Evolutionary conservation across 345 rosid species (phyloP).

Genomic region (Acer campestre): DNA sequence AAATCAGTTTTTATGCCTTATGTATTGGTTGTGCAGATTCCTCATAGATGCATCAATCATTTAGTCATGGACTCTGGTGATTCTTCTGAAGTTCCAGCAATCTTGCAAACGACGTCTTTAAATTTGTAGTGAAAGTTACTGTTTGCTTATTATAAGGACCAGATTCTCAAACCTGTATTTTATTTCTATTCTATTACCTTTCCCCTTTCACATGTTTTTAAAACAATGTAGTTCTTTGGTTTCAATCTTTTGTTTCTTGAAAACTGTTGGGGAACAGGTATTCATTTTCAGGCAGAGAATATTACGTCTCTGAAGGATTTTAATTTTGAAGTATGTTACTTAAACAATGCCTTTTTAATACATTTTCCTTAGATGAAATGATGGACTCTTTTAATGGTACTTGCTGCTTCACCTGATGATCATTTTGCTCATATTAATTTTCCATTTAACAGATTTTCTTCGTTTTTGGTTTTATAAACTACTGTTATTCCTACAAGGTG

Average conservation of each 20-base stretch:
- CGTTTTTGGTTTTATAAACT: slow-evolving; percentile 4
- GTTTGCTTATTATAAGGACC: slow-evolving; percentile 51
- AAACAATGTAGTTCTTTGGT: slow-evolving; percentile 37
- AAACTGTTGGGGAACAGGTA: slow-evolving; percentile 37
- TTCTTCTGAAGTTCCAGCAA: slow-evolving; percentile 46
- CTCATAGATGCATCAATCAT: slow-evolving; percentile 44
- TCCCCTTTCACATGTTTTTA: slow-evolving; percentile 34
- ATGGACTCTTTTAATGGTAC: slow-evolving; percentile 15
- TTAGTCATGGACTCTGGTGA: slow-evolving; percentile 49
- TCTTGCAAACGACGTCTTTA: slow-evolving; percentile 47
- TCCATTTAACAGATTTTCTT: neutral
- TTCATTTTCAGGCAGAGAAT: slow-evolving; percentile 34
- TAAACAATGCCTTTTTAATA: slow-evolving; percentile 16
- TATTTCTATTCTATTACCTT: slow-evolving; percentile 27
- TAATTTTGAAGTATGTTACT: slow-evolving; percentile 24
- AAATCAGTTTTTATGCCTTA: slow-evolving; percentile 29
- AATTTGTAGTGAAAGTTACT: slow-evolving; percentile 51
- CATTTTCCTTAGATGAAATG: slow-evolving; percentile 12
- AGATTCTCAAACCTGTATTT: slow-evolving; percentile 61
- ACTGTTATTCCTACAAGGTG: neutral
- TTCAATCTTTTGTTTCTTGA: slow-evolving; percentile 27
- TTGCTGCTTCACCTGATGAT: neutral
- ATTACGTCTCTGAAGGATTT: slow-evolving; percentile 24
- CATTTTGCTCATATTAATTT: neutral
- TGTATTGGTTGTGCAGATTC: slow-evolving; percentile 51